Evolutionary conservation across 2,329 filamentous ascomycete genomes (phyloP).

Genomic region (Sclerotinia trifoliorum): DNA sequence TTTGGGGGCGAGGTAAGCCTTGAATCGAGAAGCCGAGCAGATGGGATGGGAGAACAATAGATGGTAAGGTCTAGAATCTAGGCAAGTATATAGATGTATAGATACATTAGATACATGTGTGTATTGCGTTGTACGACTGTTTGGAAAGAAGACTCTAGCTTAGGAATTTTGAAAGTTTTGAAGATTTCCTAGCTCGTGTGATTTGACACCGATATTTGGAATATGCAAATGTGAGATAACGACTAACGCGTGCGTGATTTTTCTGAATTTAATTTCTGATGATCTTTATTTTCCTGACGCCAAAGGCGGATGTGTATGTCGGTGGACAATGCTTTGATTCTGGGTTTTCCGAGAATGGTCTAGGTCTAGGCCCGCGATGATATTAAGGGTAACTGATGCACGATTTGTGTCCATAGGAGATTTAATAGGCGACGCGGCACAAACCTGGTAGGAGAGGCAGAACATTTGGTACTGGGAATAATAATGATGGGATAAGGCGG

Average conservation of each 20-base stretch:
- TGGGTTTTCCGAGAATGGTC: slow-evolving; percentile 6
- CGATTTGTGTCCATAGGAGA: slow-evolving; percentile 22
- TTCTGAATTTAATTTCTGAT: slow-evolving; percentile 13
- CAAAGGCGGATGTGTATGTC: slow-evolving; percentile 19
- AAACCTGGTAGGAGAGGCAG: slow-evolving; percentile 15
- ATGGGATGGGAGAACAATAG: neutral
- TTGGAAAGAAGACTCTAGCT: neutral
- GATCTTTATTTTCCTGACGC: slow-evolving; percentile 19
- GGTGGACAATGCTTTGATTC: slow-evolving; percentile 18
- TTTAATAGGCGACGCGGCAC: slow-evolving; percentile 23
- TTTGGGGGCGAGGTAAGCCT: slow-evolving; percentile 7
- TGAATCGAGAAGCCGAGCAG: slow-evolving; percentile 7
- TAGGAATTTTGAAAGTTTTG: neutral
- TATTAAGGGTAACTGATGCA: slow-evolving; percentile 17
- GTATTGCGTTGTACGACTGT: neutral
- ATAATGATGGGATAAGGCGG: slow-evolving; percentile 15
- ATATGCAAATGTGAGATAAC: neutral
- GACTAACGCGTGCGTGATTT: slow-evolving; percentile 2
- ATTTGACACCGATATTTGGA: slow-evolving; percentile 3
- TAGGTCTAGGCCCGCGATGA: slow-evolving; percentile 19
- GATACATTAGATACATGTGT: slow-evolving; percentile 1
- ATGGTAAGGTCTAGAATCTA: neutral
- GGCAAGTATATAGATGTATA: neutral
- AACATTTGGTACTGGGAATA: slow-evolving; percentile 20
- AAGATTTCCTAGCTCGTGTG: neutral